These are phyloP conservation scores for Cajanus cajan DNA, from an alignment of 306 rosid genomes.

Conservation along the genomic window DNA sequence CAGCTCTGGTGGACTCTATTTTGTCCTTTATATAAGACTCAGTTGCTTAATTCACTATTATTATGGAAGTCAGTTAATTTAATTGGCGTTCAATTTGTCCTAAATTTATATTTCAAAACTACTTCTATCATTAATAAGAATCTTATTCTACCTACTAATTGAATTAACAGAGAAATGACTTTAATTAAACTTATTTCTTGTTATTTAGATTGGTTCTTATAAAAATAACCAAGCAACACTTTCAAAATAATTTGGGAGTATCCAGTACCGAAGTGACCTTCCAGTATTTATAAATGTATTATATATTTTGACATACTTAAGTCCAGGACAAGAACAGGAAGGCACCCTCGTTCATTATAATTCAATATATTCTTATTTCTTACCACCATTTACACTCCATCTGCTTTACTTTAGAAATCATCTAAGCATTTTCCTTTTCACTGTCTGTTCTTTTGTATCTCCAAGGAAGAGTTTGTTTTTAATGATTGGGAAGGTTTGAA, in stretches of 20 bases:
- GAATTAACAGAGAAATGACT: no score
- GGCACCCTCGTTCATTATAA: slow-evolving; percentile 1
- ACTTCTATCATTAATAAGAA: no score
- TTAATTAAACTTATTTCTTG: no score
- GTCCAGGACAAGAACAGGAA: background rate
- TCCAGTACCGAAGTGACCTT: slow-evolving; percentile 25
- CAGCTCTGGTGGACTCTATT: background rate
- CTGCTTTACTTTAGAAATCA: background rate
- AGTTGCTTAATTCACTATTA: no score
- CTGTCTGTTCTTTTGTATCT: background rate
- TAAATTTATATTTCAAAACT: no score
- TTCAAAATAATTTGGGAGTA: background rate
- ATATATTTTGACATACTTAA: background rate
- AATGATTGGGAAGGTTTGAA: background rate
- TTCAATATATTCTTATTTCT: background rate
- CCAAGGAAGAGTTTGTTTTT: background rate
- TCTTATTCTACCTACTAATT: no score
- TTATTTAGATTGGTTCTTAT: no score
- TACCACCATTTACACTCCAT: background rate
- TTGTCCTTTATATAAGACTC: no score
- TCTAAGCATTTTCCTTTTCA: background rate
- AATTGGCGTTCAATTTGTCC: no score
- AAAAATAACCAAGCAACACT: no score
- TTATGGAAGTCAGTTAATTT: no score
- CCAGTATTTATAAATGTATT: background rate